phyloP scores from a whole-genome alignment of 495 filamentous ascomycete genomes.

The Penicillium taxi region DNA sequence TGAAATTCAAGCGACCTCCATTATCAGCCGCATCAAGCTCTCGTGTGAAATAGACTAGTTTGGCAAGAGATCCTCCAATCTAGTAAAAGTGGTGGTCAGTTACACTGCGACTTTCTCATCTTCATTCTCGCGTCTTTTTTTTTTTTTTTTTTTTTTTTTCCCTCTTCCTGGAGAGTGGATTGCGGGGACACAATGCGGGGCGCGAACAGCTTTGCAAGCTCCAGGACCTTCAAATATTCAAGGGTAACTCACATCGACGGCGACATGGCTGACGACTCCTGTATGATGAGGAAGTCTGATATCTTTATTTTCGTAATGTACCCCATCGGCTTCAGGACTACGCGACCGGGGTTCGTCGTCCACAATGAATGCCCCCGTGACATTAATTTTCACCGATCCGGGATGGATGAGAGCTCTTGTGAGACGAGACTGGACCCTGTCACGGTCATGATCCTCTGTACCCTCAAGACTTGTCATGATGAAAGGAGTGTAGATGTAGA shows the following conservation, averaged over 20 bases:
- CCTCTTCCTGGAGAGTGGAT: background rate
- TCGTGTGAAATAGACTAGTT: slow-evolving; percentile 93
- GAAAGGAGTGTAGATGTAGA: background rate
- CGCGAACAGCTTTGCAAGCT: slow-evolving; percentile 1
- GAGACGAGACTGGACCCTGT: slow-evolving; percentile 25
- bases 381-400: slow-evolving; percentile 85
- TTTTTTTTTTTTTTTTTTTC: slow-evolving; percentile 1
- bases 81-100: slow-evolving; percentile 32
- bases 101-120: slow-evolving; percentile 3
- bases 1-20: slow-evolving; percentile 86
- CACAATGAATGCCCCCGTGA: slow-evolving; percentile 91
- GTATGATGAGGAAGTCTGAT: slow-evolving; percentile 95
- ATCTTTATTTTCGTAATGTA: slow-evolving; percentile 74
- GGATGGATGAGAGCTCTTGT: slow-evolving; percentile 75
- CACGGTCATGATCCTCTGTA: slow-evolving; percentile 10
- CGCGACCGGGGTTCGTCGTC: slow-evolving; percentile 60
- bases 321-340: slow-evolving; percentile 47
- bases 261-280: slow-evolving; percentile 87
- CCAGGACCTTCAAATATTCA: too few species aligned
- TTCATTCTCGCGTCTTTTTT: background rate
- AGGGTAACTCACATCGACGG: slow-evolving; percentile 71
- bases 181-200: slow-evolving; percentile 6
- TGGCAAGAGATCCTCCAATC: slow-evolving; percentile 93
- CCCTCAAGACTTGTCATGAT: slow-evolving; percentile 18
- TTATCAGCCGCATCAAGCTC: slow-evolving; percentile 70